Evolutionary conservation across 352 stramenopile species (phyloP).

Genomic region (Pythium apleroticum): DNA sequence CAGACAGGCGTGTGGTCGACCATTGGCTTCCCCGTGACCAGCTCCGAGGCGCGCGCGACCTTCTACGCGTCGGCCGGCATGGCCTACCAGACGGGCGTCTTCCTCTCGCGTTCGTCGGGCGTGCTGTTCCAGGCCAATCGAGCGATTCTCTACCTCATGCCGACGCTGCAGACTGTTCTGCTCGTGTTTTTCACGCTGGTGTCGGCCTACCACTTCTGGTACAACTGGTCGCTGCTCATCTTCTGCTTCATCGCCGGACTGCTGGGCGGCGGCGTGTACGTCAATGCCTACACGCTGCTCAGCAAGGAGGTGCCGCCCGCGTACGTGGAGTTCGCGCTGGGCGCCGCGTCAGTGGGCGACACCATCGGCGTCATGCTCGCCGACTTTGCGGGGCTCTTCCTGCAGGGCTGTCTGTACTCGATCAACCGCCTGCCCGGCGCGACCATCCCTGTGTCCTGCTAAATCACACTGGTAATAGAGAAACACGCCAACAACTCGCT

Average conservation of each 20-base stretch:
- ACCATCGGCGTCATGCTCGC: conserved; percentile 89
- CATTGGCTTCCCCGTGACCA: conserved; percentile 91
- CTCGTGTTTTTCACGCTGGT: conserved; percentile 88
- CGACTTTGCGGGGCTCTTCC: conserved; percentile 84
- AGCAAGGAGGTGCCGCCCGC: conserved; percentile 68
- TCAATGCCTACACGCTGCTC: conserved; percentile 91
- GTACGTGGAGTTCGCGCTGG: conserved; percentile 87
- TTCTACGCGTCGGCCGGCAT: conserved; percentile 93
- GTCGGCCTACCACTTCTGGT: conserved; percentile 79
- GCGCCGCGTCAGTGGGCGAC: conserved; percentile 87
- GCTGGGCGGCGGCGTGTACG: conserved; percentile 88
- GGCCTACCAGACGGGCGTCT: conserved; percentile 92
- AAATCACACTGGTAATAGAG: conserved; percentile 4
- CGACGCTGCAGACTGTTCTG: conserved; percentile 80
- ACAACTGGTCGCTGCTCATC: conserved; percentile 81
- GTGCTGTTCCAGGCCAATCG: conserved; percentile 77
- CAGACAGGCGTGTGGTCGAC: conserved; percentile 93
- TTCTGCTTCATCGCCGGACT: conserved; percentile 88
- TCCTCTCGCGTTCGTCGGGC: conserved; percentile 89
- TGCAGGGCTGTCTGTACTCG: conserved; percentile 93
- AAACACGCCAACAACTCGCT: too few relatives aligned
- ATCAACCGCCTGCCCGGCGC: conserved; percentile 69
- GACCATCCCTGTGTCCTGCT: conserved; percentile 59
- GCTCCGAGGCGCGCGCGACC: conserved; percentile 55
- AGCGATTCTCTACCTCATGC: conserved; percentile 87